Base-by-base conservation (phyloP, 345 rosid species). In the Citrus maxima region DNA sequence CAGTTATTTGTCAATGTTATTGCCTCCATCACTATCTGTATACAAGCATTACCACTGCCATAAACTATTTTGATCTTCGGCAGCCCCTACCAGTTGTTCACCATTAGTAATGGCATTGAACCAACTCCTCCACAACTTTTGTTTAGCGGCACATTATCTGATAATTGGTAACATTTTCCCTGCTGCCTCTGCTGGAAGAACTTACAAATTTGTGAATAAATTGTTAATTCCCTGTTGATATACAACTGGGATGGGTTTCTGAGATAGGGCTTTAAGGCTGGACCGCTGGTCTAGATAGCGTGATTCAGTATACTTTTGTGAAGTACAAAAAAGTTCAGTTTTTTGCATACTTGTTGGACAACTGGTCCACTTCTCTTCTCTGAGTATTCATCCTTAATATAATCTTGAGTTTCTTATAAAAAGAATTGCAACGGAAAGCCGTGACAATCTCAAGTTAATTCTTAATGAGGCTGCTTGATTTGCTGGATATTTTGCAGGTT, bases 401-500 rank as follows among this genome's bases (percentile, higher is more conserved):
- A 42, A 42, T 42, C 13, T 42, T 42, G 51, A 42, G 51, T 42
- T 42, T 42, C 51, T 42, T 42, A 42, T 12, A 42, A 42, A 42
- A 12, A 42, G 51, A 42, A 3, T 42, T 42, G 16, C 16, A 10
- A 42, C 27, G n/a, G 24, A 76, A 30, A 67, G 18, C 24, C 27
- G 42, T 25, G 10, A 74, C 61, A 24, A 35, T 2, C 40, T 59
- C 2, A 9, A 3, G 6, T 40, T 21, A 68, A 42, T 63, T 35
- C 32, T 58, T 77, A 42, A 75, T 55, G 38, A 49, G 8, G 42
- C 49, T 34, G 13, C 38, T 67, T 54, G 73, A n/a, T 75, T 69
- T 46, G 21, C 32, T 56, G 58, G 79, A 5, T 62, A 49, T 59
- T 27, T 18, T 80, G 78, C 80, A 96, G 98, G 98, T 96, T 73